phyloP scores from a whole-genome alignment of 1,284 basidiomycete genomes.

The Naganishia sp. region DNA sequence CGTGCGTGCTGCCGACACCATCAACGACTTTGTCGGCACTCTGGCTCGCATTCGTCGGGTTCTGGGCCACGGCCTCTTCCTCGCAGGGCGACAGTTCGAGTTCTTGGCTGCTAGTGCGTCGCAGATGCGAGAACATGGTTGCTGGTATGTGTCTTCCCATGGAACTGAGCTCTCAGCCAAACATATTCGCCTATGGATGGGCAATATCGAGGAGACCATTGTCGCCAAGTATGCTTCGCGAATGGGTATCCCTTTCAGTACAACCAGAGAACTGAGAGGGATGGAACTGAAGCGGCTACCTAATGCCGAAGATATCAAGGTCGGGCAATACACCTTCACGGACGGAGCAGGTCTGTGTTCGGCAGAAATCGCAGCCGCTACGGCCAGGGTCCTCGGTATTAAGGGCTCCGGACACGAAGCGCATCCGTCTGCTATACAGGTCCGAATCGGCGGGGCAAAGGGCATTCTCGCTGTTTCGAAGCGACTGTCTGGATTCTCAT shows the following conservation, averaged over 20 bases:
- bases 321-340: conserved; percentile 42
- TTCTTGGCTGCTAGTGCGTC: conserved; percentile 40
- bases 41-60: conserved; percentile 51
- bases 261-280: conserved; percentile 28
- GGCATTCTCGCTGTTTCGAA: conserved; percentile 52
- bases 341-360: conserved; percentile 52
- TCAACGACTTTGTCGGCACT: conserved; percentile 42
- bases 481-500: conserved; percentile 38
- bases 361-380: conserved; percentile 42
- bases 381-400: conserved; percentile 45
- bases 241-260: conserved; percentile 28
- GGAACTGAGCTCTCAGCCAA: conserved; percentile 8
- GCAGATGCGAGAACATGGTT: conserved; percentile 30
- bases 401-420: conserved; percentile 24
- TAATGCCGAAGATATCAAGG: conserved; percentile 18
- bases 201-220: conserved; percentile 42
- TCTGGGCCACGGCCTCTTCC: conserved; percentile 45
- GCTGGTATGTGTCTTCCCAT: conserved; percentile 40
- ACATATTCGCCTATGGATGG: conserved; percentile 46
- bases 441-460: conserved; percentile 52
- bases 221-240: conserved; percentile 47
- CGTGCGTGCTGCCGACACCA: conserved; percentile 42
- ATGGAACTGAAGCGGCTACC: conserved; percentile 13
- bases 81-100: conserved; percentile 45
- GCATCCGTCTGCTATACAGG: conserved; percentile 51